Evolutionary conservation across 1,284 basidiomycete genomes (phyloP).

Genomic region (Microstroma glucosiphilum): DNA sequence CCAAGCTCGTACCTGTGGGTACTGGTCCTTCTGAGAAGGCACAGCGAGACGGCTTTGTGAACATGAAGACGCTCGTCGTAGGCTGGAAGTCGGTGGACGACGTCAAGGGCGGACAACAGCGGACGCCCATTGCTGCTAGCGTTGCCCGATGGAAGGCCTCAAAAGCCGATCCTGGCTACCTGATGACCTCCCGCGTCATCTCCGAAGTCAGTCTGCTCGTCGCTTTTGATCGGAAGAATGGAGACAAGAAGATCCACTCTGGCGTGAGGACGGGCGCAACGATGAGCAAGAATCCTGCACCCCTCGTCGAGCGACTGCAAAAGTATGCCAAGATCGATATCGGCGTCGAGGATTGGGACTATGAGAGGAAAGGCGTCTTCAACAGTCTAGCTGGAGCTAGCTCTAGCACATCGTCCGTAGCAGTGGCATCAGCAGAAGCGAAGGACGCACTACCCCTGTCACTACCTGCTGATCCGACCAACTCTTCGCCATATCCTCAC

Average conservation of each 20-base stretch:
- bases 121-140: neutral
- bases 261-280: neutral
- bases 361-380: too few relatives aligned
- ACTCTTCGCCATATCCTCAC: constrained; percentile 1
- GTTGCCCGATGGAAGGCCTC: neutral
- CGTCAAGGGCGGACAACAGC: neutral
- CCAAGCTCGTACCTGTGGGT: neutral
- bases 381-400: too few relatives aligned
- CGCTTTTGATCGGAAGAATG: neutral
- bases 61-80: neutral
- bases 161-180: constrained; percentile 1
- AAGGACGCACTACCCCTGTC: neutral
- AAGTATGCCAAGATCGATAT: neutral
- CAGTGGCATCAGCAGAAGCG: too few relatives aligned
- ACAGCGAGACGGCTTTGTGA: neutral
- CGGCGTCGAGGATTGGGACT: constrained; percentile 2
- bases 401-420: too few relatives aligned
- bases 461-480: constrained; percentile 2
- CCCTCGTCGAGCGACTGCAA: neutral
- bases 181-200: neutral
- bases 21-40: neutral
- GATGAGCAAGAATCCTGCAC: neutral
- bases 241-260: neutral
- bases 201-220: neutral
- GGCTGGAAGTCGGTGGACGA: neutral